Conservation (phyloP, 192 early-diverging fungal species). For the Oehlia diaphana region DNA sequence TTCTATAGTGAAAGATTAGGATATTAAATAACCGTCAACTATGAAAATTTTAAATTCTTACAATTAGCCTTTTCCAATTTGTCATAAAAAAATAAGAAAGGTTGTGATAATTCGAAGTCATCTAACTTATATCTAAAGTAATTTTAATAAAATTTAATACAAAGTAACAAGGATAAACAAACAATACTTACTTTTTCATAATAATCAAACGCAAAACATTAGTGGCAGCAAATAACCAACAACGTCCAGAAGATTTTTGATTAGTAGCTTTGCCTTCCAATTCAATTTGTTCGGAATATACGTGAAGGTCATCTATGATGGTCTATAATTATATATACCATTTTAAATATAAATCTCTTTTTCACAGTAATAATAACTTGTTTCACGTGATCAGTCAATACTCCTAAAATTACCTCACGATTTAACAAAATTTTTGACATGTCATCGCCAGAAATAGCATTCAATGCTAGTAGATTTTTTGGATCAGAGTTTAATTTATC, state of each 20-base stretch:
- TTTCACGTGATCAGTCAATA: slow-evolving; percentile 30
- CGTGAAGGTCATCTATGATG: slow-evolving; percentile 51
- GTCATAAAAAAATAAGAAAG: slow-evolving; percentile 75
- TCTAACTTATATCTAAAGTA: slow-evolving; percentile 62
- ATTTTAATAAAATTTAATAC: not conserved
- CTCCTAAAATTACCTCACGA: slow-evolving; percentile 39
- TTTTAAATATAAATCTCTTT: no score
- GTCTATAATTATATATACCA: slow-evolving; percentile 31
- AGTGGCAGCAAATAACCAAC: slow-evolving; percentile 82
- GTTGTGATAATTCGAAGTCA: slow-evolving; percentile 78
- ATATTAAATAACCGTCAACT: no score
- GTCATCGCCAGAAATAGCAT: slow-evolving; percentile 62
- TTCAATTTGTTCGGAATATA: slow-evolving; percentile 57
- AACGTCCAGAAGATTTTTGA: slow-evolving; percentile 74
- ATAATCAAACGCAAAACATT: slow-evolving; percentile 69
- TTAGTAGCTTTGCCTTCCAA: slow-evolving; percentile 61
- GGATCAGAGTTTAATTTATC: slow-evolving; percentile 55
- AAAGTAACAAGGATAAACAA: not conserved
- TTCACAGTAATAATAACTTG: no score
- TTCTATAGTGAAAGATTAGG: no score
- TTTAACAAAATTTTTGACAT: slow-evolving; percentile 60
- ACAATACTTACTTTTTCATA: slow-evolving; percentile 54
- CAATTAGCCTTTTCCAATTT: slow-evolving; percentile 83
- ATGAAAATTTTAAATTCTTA: slow-evolving; percentile 23
- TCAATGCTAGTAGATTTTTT: slow-evolving; percentile 69